Evolutionary conservation across 228 moss, liverwort and hornwort genomes (phyloP), one percentile per base, ranked within the genome.

Genomic region (Sphagnum magellanicum): DNA sequence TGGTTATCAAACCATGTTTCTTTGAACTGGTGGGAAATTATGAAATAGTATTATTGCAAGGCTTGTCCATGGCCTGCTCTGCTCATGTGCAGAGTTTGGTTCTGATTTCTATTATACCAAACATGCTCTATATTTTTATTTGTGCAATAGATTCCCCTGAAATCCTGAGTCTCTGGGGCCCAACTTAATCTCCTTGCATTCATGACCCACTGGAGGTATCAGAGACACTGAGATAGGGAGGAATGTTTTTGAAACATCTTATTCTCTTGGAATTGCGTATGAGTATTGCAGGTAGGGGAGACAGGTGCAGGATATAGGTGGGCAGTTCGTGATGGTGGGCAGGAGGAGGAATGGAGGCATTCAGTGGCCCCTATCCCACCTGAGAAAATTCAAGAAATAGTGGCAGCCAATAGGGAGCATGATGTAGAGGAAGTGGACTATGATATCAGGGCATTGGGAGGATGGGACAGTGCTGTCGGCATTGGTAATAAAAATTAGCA

Each of bases 331-430:
- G 88, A 84, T 72, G 85, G 85, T 65, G 81, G 73, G 58, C 90
- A 93, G 72, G 97, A 98, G 66, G 93, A 98, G 70, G 93, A 98
- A 72, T 98, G 94, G 98, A 85, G 87, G 71, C 90, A 89, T 74
- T 98, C 98, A 55, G 93, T 98, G 16, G 93, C 98, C 50, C 90
- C 91, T 63, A 77, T 93, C 50, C 83, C 94, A 53, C 74, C 78
- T 53, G 89, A 90, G 14, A 94, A 87, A 76, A 72, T 98, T 70
- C 78, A 80, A 70, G 89, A 94, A 55, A 76, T 93, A 51, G 72
- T 88, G 68, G 85, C 87, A 60, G 81, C 75, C 50, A 94, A 98
- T 60, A 89, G 90, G 62, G 84, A 98, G 82, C 81, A 84, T 11
- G 92, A 94, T 79, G 76, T 76, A 52, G 89, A 92, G 76, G 98